phyloP scores from a whole-genome alignment of 345 rosid genomes.

The Brassica napus region DNA sequence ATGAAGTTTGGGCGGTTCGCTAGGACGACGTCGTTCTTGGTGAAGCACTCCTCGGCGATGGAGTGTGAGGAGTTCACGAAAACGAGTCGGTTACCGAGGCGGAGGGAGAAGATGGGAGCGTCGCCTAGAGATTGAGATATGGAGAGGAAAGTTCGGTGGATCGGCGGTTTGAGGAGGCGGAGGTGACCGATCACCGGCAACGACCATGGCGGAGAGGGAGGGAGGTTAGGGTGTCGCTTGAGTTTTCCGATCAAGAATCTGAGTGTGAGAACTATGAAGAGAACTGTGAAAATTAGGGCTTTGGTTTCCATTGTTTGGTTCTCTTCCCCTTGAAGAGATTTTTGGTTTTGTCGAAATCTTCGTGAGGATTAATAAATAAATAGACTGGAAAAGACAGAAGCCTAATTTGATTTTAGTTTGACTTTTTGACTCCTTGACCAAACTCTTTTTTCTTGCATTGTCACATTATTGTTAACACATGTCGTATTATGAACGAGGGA shows the following conservation, averaged over 20 bases:
- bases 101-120: slow-evolving; percentile 6
- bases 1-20: not conserved
- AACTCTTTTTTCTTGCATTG: not conserved
- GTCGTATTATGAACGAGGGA: not conserved
- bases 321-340: not conserved
- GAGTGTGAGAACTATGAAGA: not conserved
- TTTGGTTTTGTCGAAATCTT: not conserved
- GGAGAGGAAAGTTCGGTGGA: slow-evolving; percentile 4
- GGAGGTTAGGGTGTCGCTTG: not conserved
- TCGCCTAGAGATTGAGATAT: not conserved
- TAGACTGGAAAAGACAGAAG: not conserved
- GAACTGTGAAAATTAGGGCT: not conserved
- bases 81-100: not conserved
- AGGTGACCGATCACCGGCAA: not conserved
- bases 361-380: not conserved
- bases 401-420: not conserved
- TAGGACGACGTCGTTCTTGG: not conserved
- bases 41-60: slow-evolving; percentile 1
- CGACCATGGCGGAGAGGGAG: not conserved
- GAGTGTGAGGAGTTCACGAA: not conserved
- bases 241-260: not conserved
- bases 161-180: slow-evolving; percentile 3
- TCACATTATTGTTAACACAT: not conserved
- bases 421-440: not conserved
- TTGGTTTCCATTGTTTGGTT: not conserved